phyloP scores from a whole-genome alignment of 2,329 filamentous ascomycete species.

The Pestalotiopsis sp. region DNA sequence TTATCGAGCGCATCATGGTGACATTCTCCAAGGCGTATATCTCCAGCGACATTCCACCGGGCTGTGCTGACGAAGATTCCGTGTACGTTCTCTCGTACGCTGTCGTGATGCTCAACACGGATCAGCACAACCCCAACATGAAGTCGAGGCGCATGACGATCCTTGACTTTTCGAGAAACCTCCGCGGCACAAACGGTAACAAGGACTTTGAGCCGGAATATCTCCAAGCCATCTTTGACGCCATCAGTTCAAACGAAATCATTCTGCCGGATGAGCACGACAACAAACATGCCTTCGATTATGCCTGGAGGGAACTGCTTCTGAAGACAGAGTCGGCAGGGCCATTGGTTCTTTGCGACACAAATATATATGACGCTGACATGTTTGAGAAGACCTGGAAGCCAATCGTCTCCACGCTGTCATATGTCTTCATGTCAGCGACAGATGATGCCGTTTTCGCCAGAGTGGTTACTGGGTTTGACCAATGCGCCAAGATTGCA shows the following conservation, averaged over 20 bases:
- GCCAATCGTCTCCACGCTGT: conserved; percentile 89
- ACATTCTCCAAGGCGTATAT: conserved; percentile 87
- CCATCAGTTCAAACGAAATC: conserved; percentile 91
- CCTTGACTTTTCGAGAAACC: conserved; percentile 79
- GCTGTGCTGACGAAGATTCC: conserved; percentile 81
- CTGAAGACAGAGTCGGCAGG: conserved; percentile 79
- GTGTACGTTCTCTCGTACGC: conserved; percentile 92
- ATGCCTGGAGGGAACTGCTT: conserved; percentile 93
- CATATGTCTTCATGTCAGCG: conserved; percentile 98
- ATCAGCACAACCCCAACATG: conserved; percentile 93
- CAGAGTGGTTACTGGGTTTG: conserved; percentile 89
- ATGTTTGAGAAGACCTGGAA: conserved; percentile 98
- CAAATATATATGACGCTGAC: conserved; percentile 93
- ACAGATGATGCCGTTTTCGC: conserved; percentile 95
- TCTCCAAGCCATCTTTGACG: conserved; percentile 82
- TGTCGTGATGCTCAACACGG: conserved; percentile 96
- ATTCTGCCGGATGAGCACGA: conserved; percentile 97
- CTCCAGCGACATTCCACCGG: conserved; percentile 65
- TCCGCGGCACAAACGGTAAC: conserved; percentile 86
- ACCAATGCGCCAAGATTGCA: conserved; percentile 93
- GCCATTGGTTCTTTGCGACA: conserved; percentile 76
- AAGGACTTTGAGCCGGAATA: conserved; percentile 84
- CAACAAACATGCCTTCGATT: conserved; percentile 94
- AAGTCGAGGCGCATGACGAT: conserved; percentile 82
- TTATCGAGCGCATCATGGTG: conserved; percentile 91